Evolutionary conservation across 2,329 filamentous ascomycete genomes (phyloP).

Genomic region (Aspergillus sp.): DNA sequence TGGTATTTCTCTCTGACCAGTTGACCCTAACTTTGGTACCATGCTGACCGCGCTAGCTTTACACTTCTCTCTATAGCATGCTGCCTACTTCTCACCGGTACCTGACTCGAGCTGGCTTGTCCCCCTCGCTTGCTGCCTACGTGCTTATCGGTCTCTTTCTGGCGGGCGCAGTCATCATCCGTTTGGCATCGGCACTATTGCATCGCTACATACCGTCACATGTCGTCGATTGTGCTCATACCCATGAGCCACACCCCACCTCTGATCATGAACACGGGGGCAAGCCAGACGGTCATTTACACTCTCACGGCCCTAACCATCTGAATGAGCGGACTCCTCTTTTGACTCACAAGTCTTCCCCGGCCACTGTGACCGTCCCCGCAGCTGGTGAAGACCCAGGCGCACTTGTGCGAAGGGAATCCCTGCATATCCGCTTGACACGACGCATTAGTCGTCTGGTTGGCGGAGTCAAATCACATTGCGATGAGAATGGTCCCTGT

Average conservation of each 20-base stretch:
- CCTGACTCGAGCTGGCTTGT: conserved; percentile 68
- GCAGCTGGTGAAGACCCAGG: conserved; percentile 17
- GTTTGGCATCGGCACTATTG: conserved; percentile 46
- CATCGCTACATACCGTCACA: conserved; percentile 53
- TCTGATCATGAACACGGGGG: conserved; percentile 38
- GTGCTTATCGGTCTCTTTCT: conserved; percentile 50
- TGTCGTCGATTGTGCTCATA: conserved; percentile 53
- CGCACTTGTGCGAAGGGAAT: conserved; percentile 28
- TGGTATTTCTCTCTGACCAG: conserved; percentile 60
- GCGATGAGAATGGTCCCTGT: conserved; percentile 61
- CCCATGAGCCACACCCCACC: conserved; percentile 41
- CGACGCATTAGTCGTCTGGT: conserved; percentile 54
- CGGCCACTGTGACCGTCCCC: conserved; percentile 19
- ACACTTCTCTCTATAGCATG: conserved; percentile 91
- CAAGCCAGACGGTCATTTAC: conserved; percentile 25
- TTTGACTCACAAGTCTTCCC: conserved; percentile 27
- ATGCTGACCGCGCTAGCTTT: conserved; percentile 61
- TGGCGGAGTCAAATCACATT: conserved; percentile 51
- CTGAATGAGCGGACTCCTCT: conserved; percentile 35
- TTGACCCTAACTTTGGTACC: neutral
- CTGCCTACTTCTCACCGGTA: conserved; percentile 82
- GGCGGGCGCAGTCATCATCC: conserved; percentile 50
- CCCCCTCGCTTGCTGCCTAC: conserved; percentile 63
- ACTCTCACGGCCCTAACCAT: conserved; percentile 12
- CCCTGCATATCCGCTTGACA: conserved; percentile 39